Base-by-base conservation (phyloP, 768 basidiomycete species). In the Leccinum uliginosum region DNA sequence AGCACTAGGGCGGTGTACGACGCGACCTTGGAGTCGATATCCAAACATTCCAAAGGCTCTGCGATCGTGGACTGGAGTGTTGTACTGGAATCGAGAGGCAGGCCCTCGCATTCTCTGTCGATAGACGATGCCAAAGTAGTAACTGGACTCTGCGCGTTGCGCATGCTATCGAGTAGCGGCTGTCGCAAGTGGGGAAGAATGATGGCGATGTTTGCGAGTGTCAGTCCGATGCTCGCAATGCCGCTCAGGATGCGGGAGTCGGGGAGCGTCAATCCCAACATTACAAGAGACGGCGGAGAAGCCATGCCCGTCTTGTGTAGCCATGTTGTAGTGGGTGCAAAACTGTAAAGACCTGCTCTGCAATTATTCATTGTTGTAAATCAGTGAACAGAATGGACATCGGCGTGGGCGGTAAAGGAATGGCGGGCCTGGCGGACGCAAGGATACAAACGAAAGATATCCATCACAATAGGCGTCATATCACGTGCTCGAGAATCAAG, bases 341-440 rank as follows among this genome's bases (percentile, higher is more conserved):
- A 67, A 38, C 61, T 63, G 57, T 70, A 67, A 61, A 68, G 68
- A 34, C 67, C 67, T 60, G 61, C 62, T 57, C 62, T 69, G 60
- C 51, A 61, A 54, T 54, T 65, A 47, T 63, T 63, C 67, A 67
- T 68, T 27, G 53, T 58, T 49, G 7, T 43, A 40, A 54, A 51
- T 49, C 12, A 54, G 54, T 35, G 40, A 24, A 43, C 32, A 35
- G 26, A 40, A 40, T 51, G 59, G 15, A 43, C 57, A 61, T 52
- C 40, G 8, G 53, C 55, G 49, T 45, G 53, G 34, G 52, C 6
- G 46, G 38, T 23, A 40, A 44, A 55, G 14, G 50, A 29, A 46
- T 0, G 19, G 38, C 4, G 38, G 38, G 30, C 11, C 32, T 26
- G 30, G 29, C 44, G 11, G 21, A 53, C 24, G 26, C 26, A 19